Conservation (phyloP, 176 grass and related monocot genomes). For the Oryza punctata region DNA sequence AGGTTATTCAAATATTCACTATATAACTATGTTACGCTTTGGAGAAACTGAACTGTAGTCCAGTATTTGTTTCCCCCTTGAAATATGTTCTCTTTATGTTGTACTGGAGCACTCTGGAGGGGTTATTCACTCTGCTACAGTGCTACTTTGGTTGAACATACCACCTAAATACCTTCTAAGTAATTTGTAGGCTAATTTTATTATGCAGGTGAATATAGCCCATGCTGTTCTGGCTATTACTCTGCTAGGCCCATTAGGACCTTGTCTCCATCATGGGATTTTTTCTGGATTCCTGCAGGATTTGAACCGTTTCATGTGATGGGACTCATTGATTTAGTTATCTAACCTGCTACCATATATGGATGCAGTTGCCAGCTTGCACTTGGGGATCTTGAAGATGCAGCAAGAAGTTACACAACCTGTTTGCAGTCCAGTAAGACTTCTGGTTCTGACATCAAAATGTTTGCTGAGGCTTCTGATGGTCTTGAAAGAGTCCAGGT, state of each 20-base stretch:
- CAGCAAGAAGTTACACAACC: constrained; percentile 57
- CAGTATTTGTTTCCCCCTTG: neutral
- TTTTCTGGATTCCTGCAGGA: neutral
- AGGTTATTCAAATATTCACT: neutral
- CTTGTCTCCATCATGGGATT: neutral
- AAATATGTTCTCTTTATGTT: neutral
- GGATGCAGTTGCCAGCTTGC: constrained; percentile 76
- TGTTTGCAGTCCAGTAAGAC: constrained; percentile 59
- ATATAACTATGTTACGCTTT: constrained; percentile 17
- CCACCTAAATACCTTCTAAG: neutral
- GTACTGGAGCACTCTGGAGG: neutral
- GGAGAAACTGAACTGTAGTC: constrained; percentile 13
- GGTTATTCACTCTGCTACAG: neutral
- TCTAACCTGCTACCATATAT: neutral
- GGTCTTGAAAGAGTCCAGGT: constrained; percentile 85
- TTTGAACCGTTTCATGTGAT: neutral
- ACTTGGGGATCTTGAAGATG: constrained; percentile 87
- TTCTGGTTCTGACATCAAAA: constrained; percentile 55
- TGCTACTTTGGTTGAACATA: constrained; percentile 20
- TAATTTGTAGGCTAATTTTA: constrained; percentile 22
- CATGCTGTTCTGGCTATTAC: neutral
- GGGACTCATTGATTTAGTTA: neutral
- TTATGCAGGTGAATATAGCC: neutral
- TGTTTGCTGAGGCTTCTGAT: constrained; percentile 74
- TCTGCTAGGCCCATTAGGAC: neutral